These are phyloP conservation scores for Aspergillus kassunensis DNA, from an alignment of 495 filamentous ascomycete genomes.

Conservation along the genomic window DNA sequence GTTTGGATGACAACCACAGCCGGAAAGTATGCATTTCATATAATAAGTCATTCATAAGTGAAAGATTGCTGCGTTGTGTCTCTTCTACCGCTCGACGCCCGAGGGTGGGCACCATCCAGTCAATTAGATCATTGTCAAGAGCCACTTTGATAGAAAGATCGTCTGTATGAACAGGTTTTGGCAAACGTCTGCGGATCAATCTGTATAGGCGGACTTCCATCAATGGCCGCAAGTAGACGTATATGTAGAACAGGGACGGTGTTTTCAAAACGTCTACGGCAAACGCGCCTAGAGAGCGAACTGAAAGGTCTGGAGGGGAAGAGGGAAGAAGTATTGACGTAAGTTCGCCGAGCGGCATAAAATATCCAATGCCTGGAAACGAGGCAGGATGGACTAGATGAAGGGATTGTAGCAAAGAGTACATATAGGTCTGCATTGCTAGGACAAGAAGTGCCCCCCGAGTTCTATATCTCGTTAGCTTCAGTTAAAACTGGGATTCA, in stretches of 20 bases:
- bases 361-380: conserved; percentile 23
- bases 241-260: conserved; percentile 33
- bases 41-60: conserved; percentile 35
- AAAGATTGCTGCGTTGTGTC: conserved; percentile 35
- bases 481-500: neutral
- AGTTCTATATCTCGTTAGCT: conserved; percentile 27
- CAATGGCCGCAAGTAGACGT: conserved; percentile 38
- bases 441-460: conserved; percentile 35
- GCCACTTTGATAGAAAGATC: conserved; percentile 45
- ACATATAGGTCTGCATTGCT: conserved; percentile 46
- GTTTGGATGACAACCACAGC: conserved; percentile 30
- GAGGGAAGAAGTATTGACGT: conserved; percentile 32
- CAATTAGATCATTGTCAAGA: conserved; percentile 45
- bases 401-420: conserved; percentile 46
- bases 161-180: conserved; percentile 42
- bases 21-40: conserved; percentile 32
- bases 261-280: conserved; percentile 27
- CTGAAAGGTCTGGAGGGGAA: conserved; percentile 30
- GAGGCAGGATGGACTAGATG: conserved; percentile 36
- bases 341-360: conserved; percentile 36
- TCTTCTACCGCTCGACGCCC: conserved; percentile 43
- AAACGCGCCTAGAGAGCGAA: conserved; percentile 25
- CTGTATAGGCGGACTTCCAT: conserved; percentile 43
- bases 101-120: conserved; percentile 44
- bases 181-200: conserved; percentile 40